Evolutionary conservation across 2,329 filamentous ascomycete species (phyloP).

Genomic region (Botrytis fragariae): DNA sequence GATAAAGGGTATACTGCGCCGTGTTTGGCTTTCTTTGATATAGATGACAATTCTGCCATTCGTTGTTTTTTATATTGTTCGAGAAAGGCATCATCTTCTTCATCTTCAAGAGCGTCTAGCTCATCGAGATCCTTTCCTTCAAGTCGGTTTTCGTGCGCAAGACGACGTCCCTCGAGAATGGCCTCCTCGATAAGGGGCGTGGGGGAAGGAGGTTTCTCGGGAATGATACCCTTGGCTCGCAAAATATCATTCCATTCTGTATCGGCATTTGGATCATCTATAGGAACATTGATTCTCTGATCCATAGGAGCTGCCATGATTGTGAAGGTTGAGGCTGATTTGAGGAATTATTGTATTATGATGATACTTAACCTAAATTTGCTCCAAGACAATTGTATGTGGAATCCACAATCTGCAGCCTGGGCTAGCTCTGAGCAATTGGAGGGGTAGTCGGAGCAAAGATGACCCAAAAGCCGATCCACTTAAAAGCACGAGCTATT

Average conservation of each 20-base stretch:
- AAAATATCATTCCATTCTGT: conserved; percentile 99
- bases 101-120: conserved; percentile 87
- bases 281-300: conserved; percentile 72
- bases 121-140: conserved; percentile 95
- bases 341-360: background rate
- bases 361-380: background rate
- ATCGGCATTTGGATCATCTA: conserved; percentile 94
- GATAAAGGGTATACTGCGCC: conserved; percentile 91
- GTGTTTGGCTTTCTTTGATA: conserved; percentile 76
- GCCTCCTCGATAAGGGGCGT: conserved; percentile 97
- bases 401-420: background rate
- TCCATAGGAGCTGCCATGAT: conserved; percentile 61
- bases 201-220: conserved; percentile 94
- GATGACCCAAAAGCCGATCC: conserved; percentile 6
- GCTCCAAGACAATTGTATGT: conserved; percentile 1
- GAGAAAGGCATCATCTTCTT: conserved; percentile 90
- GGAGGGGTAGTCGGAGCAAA: conserved; percentile 20
- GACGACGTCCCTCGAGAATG: conserved; percentile 73
- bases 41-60: conserved; percentile 72
- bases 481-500: conserved; percentile 2
- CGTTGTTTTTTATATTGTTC: conserved; percentile 86
- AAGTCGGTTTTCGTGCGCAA: conserved; percentile 87
- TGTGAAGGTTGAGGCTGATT: background rate
- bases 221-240: conserved; percentile 92
- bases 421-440: background rate